Evolutionary conservation across 345 rosid genomes (phyloP), one percentile per base, ranked within the genome.

Genomic region (sweet orange (Citrus sinensis)): DNA sequence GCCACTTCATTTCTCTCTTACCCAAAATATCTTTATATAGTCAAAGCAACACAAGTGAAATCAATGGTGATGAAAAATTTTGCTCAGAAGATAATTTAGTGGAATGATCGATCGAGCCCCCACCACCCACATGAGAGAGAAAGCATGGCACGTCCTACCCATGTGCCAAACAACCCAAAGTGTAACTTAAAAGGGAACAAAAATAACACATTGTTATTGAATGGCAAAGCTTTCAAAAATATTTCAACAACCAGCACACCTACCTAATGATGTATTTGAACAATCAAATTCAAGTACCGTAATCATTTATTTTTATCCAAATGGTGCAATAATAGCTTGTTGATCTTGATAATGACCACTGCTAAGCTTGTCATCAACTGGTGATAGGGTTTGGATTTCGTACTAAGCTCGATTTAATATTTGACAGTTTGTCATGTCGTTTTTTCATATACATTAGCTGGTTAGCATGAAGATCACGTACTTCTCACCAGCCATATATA

Each of bases 121-220:
- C 70, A 67, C 39, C 51, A 56, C 19, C 51, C 68, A 74, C n/a
- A 29, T 35, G 56, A 73, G 81, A 13, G 49, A 49, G 67, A 77
- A 5, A 70, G 79, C 74, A 70, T 42, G 76, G 37, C 85, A 79
- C 24, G 85, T 79, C 42, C 75, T 39, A 29, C 60, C 85, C 89
- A 84, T 80, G 87, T 84, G 84, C 56, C 42, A 27, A 70, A 78
- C 73, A 78, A 67, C 80, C 67, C 76, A 49, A 82, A 74, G 63
- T 85, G 83, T 84, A 79, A 67, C 86, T 83, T 77, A 34, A 77
- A 85, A 87, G 85, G 86, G 80, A 76, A 71, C 82, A 81, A 80
- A 67, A 73, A 63, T 22, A 74, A 62, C 73, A 40, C 64, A 75
- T 20, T 63, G 70, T 11, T 71, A 68, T 77, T 49, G 32, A 58